Evolutionary conservation across 2,329 filamentous ascomycete species (phyloP), one percentile per base, ranked within the genome.

Genomic region (Escovopsis sp.): DNA sequence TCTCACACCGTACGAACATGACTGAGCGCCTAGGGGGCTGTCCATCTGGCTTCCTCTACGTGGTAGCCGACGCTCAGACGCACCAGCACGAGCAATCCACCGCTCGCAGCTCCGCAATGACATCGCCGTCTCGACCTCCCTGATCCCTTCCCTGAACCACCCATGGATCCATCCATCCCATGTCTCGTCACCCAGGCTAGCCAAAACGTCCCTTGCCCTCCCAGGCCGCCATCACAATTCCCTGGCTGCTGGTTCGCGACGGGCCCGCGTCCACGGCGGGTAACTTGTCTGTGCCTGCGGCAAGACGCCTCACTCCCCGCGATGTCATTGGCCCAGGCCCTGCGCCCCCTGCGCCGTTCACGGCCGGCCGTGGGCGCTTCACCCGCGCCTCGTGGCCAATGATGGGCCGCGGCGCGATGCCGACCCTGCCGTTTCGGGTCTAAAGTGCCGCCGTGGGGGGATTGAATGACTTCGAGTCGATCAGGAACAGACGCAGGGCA

Each of bases 251-350:
- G 28, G 28, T 31, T 31, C 17, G 28, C 17, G 28, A 31, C 28
- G 28, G 17, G 28, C 21, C 11, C 8, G 8, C 8, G 7, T n/a
- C n/a, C 28, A 31, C 15, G 28, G 28, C 28, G 28, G 28, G 15
- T 31, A 31, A 16, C 17, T 29, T 31, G 28, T 31, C 14, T 31
- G 34, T 33, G 32, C 32, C 12, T n/a, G 17, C 12, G n/a, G 37
- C 6, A 25, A 32, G 14, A 27, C 17, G 18, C 23, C 12, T 26
- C 36, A 14, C 11, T 27, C 36, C 14, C 13, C 25, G 26, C 28
- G 26, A 35, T 33, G 32, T 30, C 39, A 40, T 40, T 40, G 39
- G 39, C 33, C 16, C 9, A 13, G 8, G 21, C 36, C 39, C 39
- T 33, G 33, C 36, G 21, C 27, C 21, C 21, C 21, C 11, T 11